Evolutionary conservation across 2,329 filamentous ascomycete species (phyloP), one percentile per base, ranked within the genome.

Genomic region (Cucurbitaria berberidis): DNA sequence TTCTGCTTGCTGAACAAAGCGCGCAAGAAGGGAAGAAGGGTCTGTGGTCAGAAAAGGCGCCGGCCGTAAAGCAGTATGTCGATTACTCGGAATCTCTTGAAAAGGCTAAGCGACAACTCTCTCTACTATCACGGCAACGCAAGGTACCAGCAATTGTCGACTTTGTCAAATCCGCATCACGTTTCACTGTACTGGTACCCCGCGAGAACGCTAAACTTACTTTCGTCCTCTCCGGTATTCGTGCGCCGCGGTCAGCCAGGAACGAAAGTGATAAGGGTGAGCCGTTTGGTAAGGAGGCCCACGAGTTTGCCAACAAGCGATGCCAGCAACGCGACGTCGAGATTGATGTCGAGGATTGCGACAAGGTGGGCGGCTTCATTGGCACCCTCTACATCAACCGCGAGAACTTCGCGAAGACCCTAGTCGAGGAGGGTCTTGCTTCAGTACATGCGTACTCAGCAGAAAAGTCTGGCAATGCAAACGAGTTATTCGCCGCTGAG

Each of bases 351-450:
- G 88, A 96, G 74, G 92, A 93, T 67, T 90, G 91, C 63, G 95
- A 99, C 82, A 98, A 97, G 82, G 88, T 95, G 22, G 95, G 95
- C 67, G 95, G 95, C 32, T 99, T 99, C 81, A 98, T 99, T 64
- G 95, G 95, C 49, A 90, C 91, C 13, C 82, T 99, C 21, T 97
- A 92, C 75, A 85, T 99, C 74, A 93, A 92, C 81, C 90, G 93
- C 47, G 93, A 98, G 78, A 98, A 90, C 80, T 96, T 99, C 71
- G 91, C 93, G 68, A 97, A 96, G 81, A 76, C 91, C 2, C 84
- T 99, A 1, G 86, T 99, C 1, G 95, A 98, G 76, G 95, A 99
- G 77, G 95, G 95, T 57, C 83, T 97, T 26, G 93, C 95, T 15
- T 89, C 89, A 18, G 93, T 99, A 15, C 93, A 98, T 74, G 87